Evolutionary conservation across 495 filamentous ascomycete genomes (phyloP), one percentile per base, ranked within the genome.

Genomic region (Copromyces sp.): DNA sequence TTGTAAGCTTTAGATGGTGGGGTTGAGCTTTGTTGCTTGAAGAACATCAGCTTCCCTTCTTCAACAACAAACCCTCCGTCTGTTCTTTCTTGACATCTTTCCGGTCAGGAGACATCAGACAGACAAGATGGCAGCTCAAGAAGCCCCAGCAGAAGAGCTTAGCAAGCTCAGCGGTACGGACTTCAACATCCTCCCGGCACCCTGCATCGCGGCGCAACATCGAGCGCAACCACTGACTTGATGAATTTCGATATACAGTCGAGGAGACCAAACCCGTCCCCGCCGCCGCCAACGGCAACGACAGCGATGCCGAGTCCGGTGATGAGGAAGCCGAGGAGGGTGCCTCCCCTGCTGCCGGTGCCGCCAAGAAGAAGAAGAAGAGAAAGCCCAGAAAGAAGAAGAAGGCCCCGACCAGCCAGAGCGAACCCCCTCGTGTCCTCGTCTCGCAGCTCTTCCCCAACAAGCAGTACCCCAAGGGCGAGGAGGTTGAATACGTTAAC

Each of bases 371-470:
- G 79, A 87, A 88, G 81, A 94, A 94, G 84, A 93, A 93, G 84
- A 94, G 91, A 86, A 93, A 93, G 85, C 92, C 91, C 85, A 92
- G 89, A 86, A 93, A 90, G 86, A 91, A 88, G 83, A 91, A 90
- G 88, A 91, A 91, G 84, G 81, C 79, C 20, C 88, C 90, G 24
- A 92, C 91, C 29, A 84, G 88, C 71, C 94, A 97, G 83, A 91
- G 91, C 38, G 85, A 87, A 39, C 94, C 94, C 29, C 93, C 94
- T 0, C 87, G 92, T 41, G 90, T 96, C 29, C 85, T 89, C 72
- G 83, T 96, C 38, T 89, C 91, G 70, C 87, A 89, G 74, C 87
- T 97, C 37, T 96, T 94, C 83, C 90, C 90, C 69, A 89, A 89
- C 79, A 84, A 87, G 75, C 84, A 84, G 75, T 97, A 93, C 80